Evolutionary conservation across 805 yeast species (phyloP), one percentile per base, ranked within the genome.

Genomic region (Lipomyces oligophaga): DNA sequence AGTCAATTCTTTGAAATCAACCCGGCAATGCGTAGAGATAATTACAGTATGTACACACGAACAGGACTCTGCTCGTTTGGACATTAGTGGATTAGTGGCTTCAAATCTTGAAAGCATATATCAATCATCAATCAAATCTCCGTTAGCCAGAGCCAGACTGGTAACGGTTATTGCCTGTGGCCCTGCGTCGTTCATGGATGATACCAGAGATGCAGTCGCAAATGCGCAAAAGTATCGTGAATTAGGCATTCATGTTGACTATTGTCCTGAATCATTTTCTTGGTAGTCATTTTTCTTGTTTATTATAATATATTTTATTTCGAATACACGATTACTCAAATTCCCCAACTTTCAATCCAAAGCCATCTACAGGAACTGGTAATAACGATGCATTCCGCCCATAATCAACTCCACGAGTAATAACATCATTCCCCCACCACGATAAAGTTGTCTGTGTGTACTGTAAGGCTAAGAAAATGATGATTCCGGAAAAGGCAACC

Each of bases 391-490:
- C 47, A 18, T n/a, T 38, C 5, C 52, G 38, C 11, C 39, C 47
- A 22, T 42, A 47, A 18, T 47, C 52, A 10, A 47, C 43, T 6
- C 52, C 52, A 5, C 22, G 26, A n/a, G 39, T 36, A 20, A 34
- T 49, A 22, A 52, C 62, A 24, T 45, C 53, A 44, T 78, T 79
- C 2, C 83, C 83, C 84, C 83, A 79, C 83, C 83, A 79, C 5
- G 60, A 48, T n/a, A 47, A 15, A 13, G 13, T 36, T 26, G 72
- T 67, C 40, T 42, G 47, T 7, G 52, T 37, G 56, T 67, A 73
- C 49, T 64, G 65, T 8, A 69, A 67, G 2, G 66, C 60, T 57
- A 79, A 67, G 58, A 80, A 80, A 10, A 81, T 74, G 21, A 79
- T 48, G 43, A 82, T 65, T 1, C 83, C 75, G 25, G 82, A 73